These are phyloP conservation scores for Cardiospermum halicacabum DNA, from an alignment of 345 rosid species.

Conservation along the genomic window DNA sequence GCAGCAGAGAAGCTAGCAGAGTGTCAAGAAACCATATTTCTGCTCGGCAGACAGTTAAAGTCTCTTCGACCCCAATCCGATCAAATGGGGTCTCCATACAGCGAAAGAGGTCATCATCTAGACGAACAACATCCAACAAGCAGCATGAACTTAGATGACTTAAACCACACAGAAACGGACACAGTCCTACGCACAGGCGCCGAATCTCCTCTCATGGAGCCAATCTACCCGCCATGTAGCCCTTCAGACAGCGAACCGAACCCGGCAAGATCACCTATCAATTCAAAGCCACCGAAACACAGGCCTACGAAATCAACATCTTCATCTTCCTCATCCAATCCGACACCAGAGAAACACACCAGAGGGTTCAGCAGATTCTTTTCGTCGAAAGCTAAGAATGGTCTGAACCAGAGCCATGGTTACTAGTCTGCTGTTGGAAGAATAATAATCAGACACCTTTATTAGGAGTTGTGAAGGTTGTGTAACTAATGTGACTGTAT, in stretches of 20 bases:
- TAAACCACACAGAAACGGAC: conserved; percentile 32
- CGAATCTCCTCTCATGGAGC: conserved; percentile 36
- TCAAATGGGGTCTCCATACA: conserved; percentile 35
- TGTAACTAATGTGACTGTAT: conserved; percentile 40
- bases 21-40: conserved; percentile 94
- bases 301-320: conserved; percentile 59
- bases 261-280: conserved; percentile 47
- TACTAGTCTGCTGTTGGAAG: conserved; percentile 13
- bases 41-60: conserved; percentile 89
- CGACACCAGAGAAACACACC: conserved; percentile 64
- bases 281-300: conserved; percentile 40
- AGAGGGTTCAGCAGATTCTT: conserved; percentile 94
- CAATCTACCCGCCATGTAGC: conserved; percentile 33
- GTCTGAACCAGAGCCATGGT: too few relatives aligned
- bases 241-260: conserved; percentile 52
- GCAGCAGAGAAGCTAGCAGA: conserved; percentile 94
- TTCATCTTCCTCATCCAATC: conserved; percentile 43
- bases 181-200: conserved; percentile 25
- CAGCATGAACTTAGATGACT: conserved; percentile 33
- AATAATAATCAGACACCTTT: conserved; percentile 14
- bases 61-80: conserved; percentile 72
- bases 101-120: conserved; percentile 34
- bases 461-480: conserved; percentile 18
- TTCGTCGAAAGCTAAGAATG: conserved; percentile 72
- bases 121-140: conserved; percentile 43